Base-by-base conservation (phyloP, 2,329 filamentous ascomycete species). In the Colletotrichum tofieldiae region DNA sequence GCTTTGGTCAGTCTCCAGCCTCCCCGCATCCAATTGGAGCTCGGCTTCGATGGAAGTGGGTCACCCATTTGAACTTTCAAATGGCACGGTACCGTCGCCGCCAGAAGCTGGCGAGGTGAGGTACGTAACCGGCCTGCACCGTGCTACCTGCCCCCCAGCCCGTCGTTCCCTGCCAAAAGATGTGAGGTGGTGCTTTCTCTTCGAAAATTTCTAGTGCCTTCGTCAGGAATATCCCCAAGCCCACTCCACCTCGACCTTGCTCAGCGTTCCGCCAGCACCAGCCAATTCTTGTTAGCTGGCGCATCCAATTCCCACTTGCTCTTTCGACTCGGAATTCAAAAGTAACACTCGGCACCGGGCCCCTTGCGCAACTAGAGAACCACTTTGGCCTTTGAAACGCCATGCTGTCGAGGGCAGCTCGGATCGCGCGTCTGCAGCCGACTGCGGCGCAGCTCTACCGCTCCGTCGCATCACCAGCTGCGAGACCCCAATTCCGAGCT, bases 371-470 rank as follows among this genome's bases (percentile, higher is more conserved):
- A 23, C 7, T 47, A 23, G 20, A 54, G 32, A 26, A 41, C 32
- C 41, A 60, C 69, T 45, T 68, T 58, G 58, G 69, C 58, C 43
- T 41, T 68, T 69, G 52, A 64, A 49, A 74, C 60, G 71, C 54
- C 65, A 77, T 77, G 75, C 66, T 77, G 69, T 77, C 75, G 55
- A 70, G 75, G 65, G 73, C 73, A 68, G 74, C 74, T 60, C 72
- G 71, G 37, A 63, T 76, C 58, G 74, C 73, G 73, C 73, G 75
- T 60, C 68, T 75, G 47, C 67, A 74, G 70, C 72, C 67, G 16
- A 59, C 71, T 51, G 69, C 73, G 51, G 67, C 71, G 51, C 73
- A 71, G 45, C 56, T 75, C 64, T 67, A 74, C 54, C 73, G 74
- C 55, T 65, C 69, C 35, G 69, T 63, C 55, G 71, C 63, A 56